Percentiles rank a stretch among this genome's conserved stretches.
These are phyloP conservation scores for Prunus padus DNA, from an alignment of 306 rosid genomes.

Conservation along the genomic window DNA sequence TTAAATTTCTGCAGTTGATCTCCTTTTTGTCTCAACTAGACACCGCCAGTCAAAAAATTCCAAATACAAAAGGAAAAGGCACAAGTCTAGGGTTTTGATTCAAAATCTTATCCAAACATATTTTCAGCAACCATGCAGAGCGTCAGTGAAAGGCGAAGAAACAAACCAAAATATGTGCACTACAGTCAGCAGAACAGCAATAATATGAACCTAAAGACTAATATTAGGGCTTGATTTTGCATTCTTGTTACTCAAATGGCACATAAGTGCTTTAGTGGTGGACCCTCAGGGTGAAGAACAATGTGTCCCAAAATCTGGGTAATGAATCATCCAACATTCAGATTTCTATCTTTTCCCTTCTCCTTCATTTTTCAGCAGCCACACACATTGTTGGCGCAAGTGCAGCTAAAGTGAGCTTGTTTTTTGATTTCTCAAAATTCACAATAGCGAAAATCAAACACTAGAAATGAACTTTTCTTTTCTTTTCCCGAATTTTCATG, in stretches of 20 bases:
- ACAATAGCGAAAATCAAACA: not conserved
- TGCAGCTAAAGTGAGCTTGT: no score
- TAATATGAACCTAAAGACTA: not conserved
- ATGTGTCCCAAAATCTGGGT: not conserved
- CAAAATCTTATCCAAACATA: not conserved
- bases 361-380: no score
- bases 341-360: not conserved
- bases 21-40: not conserved
- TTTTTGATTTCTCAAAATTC: not conserved
- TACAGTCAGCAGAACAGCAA: not conserved
- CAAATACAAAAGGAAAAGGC: not conserved
- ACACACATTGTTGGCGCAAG: no score
- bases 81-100: not conserved
- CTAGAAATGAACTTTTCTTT: not conserved
- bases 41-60: not conserved
- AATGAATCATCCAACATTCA: not conserved
- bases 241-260: not conserved
- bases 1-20: not conserved
- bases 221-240: not conserved
- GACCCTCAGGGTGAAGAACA: not conserved
- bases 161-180: not conserved
- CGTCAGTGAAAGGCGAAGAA: not conserved
- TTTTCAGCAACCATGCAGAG: conserved; percentile 6
- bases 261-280: not conserved
- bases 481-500: not conserved